These are phyloP conservation scores for Canavalia gladiata DNA, from an alignment of 306 rosid genomes.

Conservation along the genomic window DNA sequence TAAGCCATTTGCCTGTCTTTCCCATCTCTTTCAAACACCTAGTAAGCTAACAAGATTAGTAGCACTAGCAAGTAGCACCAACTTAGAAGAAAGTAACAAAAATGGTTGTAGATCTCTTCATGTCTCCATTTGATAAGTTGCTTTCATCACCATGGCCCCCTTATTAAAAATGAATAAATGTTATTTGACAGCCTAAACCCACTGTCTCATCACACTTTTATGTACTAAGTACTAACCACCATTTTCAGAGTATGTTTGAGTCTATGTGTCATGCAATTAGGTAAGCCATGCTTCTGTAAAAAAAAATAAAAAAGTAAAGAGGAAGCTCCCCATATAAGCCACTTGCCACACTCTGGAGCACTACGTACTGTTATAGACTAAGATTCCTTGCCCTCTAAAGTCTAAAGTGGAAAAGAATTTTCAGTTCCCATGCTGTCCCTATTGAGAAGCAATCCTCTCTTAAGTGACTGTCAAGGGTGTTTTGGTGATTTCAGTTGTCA, in stretches of 20 bases:
- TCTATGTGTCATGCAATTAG: slow-evolving; percentile 45
- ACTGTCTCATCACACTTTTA: slow-evolving; percentile 47
- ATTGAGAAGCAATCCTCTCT: neutral
- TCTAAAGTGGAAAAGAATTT: slow-evolving; percentile 34
- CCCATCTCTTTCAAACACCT: slow-evolving; percentile 69
- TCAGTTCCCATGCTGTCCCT: slow-evolving; percentile 49
- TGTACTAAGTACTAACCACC: slow-evolving; percentile 42
- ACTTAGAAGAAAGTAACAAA: slow-evolving; percentile 56
- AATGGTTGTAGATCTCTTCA: slow-evolving; percentile 54
- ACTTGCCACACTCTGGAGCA: slow-evolving; percentile 44
- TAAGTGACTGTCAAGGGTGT: slow-evolving; percentile 49
- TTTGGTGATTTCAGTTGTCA: slow-evolving; percentile 45
- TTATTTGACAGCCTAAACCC: slow-evolving; percentile 57
- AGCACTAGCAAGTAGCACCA: slow-evolving; percentile 43
- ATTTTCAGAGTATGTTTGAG: slow-evolving; percentile 24
- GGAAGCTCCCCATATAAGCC: slow-evolving; percentile 47
- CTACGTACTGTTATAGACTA: slow-evolving; percentile 13
- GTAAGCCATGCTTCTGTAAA: slow-evolving; percentile 35
- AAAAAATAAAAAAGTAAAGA: slow-evolving; percentile 23
- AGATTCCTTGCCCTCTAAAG: slow-evolving; percentile 56
- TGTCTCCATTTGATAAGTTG: slow-evolving; percentile 46
- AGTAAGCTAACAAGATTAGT: slow-evolving; percentile 45
- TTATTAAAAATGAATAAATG: slow-evolving; percentile 37
- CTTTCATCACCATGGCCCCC: slow-evolving; percentile 52
- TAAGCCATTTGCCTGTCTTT: slow-evolving; percentile 85